Percentiles rank a stretch among this genome's conserved stretches.
Evolutionary conservation across 2,329 filamentous ascomycete genomes (phyloP).

Genomic region (Emmonsiellopsis sp.): DNA sequence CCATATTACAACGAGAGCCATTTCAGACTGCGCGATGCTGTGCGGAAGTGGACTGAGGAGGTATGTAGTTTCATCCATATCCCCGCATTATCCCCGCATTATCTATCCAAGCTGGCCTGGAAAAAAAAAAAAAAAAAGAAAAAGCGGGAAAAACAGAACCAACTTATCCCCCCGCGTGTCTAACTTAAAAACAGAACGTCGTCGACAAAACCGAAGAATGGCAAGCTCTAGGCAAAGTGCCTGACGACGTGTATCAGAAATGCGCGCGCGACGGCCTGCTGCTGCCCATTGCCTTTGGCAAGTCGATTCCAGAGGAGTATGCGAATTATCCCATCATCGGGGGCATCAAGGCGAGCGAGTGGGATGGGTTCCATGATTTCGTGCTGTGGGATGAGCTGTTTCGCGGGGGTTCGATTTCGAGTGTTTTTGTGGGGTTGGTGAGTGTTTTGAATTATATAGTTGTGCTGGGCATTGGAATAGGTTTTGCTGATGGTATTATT

Average conservation of each 20-base stretch:
- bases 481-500: neutral
- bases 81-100: too few relatives aligned
- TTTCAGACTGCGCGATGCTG: neutral
- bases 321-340: conserved; percentile 1
- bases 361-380: conserved; percentile 1
- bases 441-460: neutral
- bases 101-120: neutral
- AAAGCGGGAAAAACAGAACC: neutral
- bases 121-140: neutral
- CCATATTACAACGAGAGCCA: conserved; percentile 2
- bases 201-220: conserved; percentile 1
- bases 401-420: neutral
- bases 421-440: conserved; percentile 1
- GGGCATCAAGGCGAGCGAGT: conserved; percentile 3
- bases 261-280: conserved; percentile 1
- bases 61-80: neutral
- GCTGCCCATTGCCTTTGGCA: conserved; percentile 1
- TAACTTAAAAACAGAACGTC: neutral
- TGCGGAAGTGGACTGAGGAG: conserved; percentile 1
- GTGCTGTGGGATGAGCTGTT: conserved; percentile 3
- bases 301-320: conserved; percentile 1
- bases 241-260: neutral
- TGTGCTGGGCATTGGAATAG: neutral
- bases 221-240: neutral
- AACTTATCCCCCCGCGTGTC: neutral